Conservation (phyloP, 2,329 filamentous ascomycete species). For the Alternaria metachromatica region DNA sequence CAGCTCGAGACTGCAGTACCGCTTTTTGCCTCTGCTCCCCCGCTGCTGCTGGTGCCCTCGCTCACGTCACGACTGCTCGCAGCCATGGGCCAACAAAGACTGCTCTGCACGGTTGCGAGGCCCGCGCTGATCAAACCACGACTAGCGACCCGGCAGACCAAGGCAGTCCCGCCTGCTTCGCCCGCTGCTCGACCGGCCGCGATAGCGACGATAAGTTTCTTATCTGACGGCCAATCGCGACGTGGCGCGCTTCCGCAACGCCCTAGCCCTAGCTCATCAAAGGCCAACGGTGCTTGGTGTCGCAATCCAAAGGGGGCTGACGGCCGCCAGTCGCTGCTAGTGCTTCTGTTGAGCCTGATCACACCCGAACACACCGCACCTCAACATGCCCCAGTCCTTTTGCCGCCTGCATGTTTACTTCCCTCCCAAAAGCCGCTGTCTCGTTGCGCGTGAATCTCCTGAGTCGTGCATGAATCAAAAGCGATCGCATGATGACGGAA, state of each 20-base stretch:
- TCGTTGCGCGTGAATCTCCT: slow-evolving; percentile 18
- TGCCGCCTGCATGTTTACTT: neutral
- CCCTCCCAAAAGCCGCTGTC: neutral
- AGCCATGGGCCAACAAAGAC: slow-evolving; percentile 4
- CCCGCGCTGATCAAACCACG: slow-evolving; percentile 41
- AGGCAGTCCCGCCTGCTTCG: slow-evolving; percentile 26
- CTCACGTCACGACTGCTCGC: slow-evolving; percentile 4
- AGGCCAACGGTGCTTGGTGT: slow-evolving; percentile 31
- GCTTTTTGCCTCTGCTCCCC: neutral
- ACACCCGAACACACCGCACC: slow-evolving; percentile 18
- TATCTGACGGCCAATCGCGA: slow-evolving; percentile 28
- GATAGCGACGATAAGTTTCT: slow-evolving; percentile 34
- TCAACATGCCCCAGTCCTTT: slow-evolving; percentile 13
- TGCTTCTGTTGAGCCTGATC: slow-evolving; percentile 32
- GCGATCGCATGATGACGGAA: slow-evolving; percentile 26
- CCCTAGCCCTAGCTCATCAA: slow-evolving; percentile 23
- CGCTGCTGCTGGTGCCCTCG: neutral
- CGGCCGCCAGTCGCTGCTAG: slow-evolving; percentile 12
- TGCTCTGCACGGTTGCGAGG: slow-evolving; percentile 7
- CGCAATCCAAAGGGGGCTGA: slow-evolving; percentile 36
- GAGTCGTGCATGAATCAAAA: slow-evolving; percentile 25
- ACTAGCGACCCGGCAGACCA: slow-evolving; percentile 26
- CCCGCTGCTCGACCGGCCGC: slow-evolving; percentile 23
- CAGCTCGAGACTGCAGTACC: neutral
- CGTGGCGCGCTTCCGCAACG: slow-evolving; percentile 31